Evolutionary conservation across 2,329 filamentous ascomycete genomes (phyloP).

Genomic region (Cercospora sojina): DNA sequence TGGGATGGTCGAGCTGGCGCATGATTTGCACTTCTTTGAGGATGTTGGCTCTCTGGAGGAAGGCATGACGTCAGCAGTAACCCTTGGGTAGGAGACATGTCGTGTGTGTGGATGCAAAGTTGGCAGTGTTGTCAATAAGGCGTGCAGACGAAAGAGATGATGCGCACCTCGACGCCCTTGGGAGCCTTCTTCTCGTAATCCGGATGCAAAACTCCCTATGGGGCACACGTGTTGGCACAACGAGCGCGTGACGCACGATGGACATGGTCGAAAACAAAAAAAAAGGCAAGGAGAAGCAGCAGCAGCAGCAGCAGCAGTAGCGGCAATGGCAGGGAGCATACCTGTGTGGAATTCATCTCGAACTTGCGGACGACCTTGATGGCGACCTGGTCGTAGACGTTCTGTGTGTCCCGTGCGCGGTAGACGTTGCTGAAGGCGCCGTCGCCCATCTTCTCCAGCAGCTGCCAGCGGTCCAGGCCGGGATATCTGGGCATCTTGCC

Average conservation of each 20-base stretch:
- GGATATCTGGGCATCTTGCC: slow-evolving; percentile 84
- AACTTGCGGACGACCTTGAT: slow-evolving; percentile 99
- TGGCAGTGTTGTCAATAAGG: slow-evolving; percentile 12
- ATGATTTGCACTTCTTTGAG: slow-evolving; percentile 99
- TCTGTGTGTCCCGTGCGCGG: slow-evolving; percentile 73
- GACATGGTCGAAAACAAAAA: slow-evolving; percentile 22
- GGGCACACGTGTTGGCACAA: slow-evolving; percentile 32
- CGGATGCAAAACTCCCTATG: slow-evolving; percentile 73
- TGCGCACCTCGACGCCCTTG: slow-evolving; percentile 95
- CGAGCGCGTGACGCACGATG: not conserved
- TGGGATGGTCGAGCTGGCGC: slow-evolving; percentile 93
- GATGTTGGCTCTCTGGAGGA: slow-evolving; percentile 82
- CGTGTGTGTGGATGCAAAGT: slow-evolving; percentile 1
- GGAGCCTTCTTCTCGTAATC: slow-evolving; percentile 83
- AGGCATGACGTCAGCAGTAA: slow-evolving; percentile 44
- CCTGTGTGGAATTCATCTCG: slow-evolving; percentile 98
- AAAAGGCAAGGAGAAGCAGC: slow-evolving; percentile 18
- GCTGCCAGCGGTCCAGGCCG: slow-evolving; percentile 78
- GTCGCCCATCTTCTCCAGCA: slow-evolving; percentile 97
- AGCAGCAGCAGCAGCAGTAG: not conserved
- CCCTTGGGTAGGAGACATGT: slow-evolving; percentile 7
- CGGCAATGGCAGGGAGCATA: slow-evolving; percentile 55
- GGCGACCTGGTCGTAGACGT: slow-evolving; percentile 75
- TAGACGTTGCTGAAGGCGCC: slow-evolving; percentile 99
- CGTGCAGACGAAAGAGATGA: slow-evolving; percentile 19